Evolutionary conservation across 176 grass and related monocot species (phyloP), one percentile per base, ranked within the genome.

Genomic region (Canna indica): DNA sequence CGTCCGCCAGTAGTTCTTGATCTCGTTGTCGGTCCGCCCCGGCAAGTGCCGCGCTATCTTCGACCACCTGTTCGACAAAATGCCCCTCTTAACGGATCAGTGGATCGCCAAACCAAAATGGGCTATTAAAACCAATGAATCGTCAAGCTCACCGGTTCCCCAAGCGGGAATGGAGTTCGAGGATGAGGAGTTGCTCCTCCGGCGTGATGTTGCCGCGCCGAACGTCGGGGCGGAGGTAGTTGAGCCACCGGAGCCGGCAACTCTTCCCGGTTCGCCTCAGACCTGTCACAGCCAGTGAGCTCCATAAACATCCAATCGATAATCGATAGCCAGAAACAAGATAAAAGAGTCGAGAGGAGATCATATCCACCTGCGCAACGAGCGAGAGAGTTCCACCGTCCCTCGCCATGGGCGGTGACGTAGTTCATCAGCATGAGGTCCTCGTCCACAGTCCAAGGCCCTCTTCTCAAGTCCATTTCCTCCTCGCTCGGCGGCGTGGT

Each of bases 141-240:
- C 22, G 26, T 14, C 58, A n/a, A 22, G 3, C 58, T 61, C 46
- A 71, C 25, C 93, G 86, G 81, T 97, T 97, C 5, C 93, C 93
- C 88, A 88, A 92, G 15, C 88, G 86, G 8, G 86, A 92, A 79
- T 97, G 93, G 68, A 97, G 86, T 74, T 97, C 93, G 0, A 97
- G 89, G 84, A 97, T 97, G 57, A 92, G 84, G 50, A 97, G 88
- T 63, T 97, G 93, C 83, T 97, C 93, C 83, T 97, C 83, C 42
- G 88, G 88, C 20, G 88, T 97, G 88, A 97, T 97, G 88, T 81
- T 92, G 62, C 93, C 93, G 4, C 93, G 88, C 11, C 93, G 93
- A 72, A 97, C 85, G 59, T 97, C 93, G 0, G 93, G 93, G 0
- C 93, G 93, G 53, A 97, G 86, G 74, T 97, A 97, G 82, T 97